Evolutionary conservation across 495 filamentous ascomycete species (phyloP), one percentile per base, ranked within the genome.

Genomic region (Aspergillus haitiensis): DNA sequence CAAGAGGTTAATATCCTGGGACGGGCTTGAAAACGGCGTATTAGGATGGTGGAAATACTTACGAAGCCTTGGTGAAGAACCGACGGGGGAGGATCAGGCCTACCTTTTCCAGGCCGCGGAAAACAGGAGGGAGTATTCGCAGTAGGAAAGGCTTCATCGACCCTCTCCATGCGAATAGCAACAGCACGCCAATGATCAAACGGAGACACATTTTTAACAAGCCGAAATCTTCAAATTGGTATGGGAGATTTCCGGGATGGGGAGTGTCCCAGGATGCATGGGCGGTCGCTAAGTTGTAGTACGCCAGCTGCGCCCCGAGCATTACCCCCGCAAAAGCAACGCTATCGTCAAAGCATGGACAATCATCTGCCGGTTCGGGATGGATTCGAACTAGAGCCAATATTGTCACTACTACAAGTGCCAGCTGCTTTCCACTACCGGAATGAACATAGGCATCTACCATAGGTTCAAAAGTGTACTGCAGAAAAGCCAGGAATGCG

Each of bases 331-430:
- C 87, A 69, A 98, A 98, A 7, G 93, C 85, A 37, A 98, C 91
- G 64, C 89, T 93, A 75, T 98, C 94, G 70, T 98, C 94, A 69
- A 96, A 98, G 68, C 94, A 98, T 13, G 94, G 94, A 65, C 94
- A 98, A 70, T 96, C 89, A 71, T 98, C 94, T 0, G 92, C 94
- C 2, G 94, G 94, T 64, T 98, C 94, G 2, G 94, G 94, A 72
- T 98, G 93, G 16, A 97, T 84, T 48, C 94, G 85, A 35, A 98
- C 88, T 31, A 97, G 74, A 33, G 88, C 70, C 33, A 94, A 73
- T 32, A 95, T 86, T 3, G 86, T 64, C 13, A 92, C 62, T 4
- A 87, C 78, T 16, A 88, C 72, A 13, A 85, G 67, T 9, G 86
- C 67, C 0, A 89, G 82, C 13, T 84, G 83, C 15, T 75, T 68